phyloP scores from a whole-genome alignment of 345 rosid genomes.

The Populus ilicifolia region DNA sequence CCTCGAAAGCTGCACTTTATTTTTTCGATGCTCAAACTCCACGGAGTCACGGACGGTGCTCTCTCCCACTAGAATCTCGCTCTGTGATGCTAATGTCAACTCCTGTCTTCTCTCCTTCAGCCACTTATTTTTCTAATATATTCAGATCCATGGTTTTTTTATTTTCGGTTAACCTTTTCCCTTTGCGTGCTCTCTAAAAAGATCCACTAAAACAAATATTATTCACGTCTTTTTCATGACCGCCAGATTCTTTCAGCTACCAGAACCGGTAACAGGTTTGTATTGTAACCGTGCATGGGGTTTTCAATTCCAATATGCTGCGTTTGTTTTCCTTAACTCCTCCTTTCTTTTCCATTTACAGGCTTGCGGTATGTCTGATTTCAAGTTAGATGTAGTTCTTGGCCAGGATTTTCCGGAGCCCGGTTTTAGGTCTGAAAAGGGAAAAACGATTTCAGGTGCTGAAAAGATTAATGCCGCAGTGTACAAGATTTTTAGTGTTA shows the following conservation, averaged over 20 bases:
- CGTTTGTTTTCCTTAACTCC: background rate
- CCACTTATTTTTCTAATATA: background rate
- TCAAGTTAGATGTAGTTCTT: constrained; percentile 40
- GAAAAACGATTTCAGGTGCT: constrained; percentile 16
- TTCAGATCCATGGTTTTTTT: background rate
- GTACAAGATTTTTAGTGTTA: constrained; percentile 33
- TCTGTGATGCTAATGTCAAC: background rate
- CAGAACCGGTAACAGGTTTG: background rate
- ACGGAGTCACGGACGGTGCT: constrained; percentile 10
- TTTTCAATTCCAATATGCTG: background rate
- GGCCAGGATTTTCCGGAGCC: constrained; percentile 34
- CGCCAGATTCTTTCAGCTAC: background rate
- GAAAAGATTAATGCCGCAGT: constrained; percentile 27
- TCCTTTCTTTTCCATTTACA: constrained; percentile 9
- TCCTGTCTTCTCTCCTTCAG: background rate
- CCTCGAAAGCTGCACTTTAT: constrained; percentile 27
- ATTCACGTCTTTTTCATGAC: constrained; percentile 6
- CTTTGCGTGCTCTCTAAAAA: constrained; percentile 57
- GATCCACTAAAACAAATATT: background rate
- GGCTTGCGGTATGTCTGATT: constrained; percentile 46
- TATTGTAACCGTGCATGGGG: background rate
- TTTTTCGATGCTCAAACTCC: constrained; percentile 16
- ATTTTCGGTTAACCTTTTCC: constrained; percentile 22
- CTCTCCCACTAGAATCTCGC: constrained; percentile 22
- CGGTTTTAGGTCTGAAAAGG: constrained; percentile 28